Conservation (phyloP, 2,329 filamentous ascomycete species). For the Sporothrix inflata region DNA sequence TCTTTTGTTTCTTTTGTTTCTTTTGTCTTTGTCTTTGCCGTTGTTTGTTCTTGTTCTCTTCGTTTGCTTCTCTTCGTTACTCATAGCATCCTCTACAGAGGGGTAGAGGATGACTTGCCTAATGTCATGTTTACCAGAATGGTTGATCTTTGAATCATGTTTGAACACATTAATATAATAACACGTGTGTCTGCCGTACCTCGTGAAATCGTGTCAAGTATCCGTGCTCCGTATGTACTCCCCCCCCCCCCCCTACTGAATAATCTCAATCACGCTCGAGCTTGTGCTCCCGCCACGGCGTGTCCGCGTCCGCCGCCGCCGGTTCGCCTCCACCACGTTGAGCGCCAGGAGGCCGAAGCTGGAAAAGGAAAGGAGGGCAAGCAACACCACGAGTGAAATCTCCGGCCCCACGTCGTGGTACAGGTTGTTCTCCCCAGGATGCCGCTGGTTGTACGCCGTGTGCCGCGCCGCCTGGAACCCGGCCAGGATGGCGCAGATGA, state of each 20-base stretch:
- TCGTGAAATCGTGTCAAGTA: not conserved
- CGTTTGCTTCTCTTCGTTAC: not conserved
- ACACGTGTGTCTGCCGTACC: not conserved
- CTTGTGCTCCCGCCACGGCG: not conserved
- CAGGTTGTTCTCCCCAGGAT: not conserved
- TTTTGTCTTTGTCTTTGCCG: not conserved
- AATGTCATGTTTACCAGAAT: not conserved
- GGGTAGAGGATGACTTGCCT: not conserved
- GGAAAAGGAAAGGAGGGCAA: slow-evolving; percentile 28
- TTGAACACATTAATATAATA: not conserved
- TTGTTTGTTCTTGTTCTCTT: not conserved
- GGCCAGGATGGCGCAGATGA: slow-evolving; percentile 32
- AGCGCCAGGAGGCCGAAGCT: slow-evolving; percentile 28
- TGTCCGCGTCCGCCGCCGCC: not conserved
- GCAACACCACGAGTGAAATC: slow-evolving; percentile 22
- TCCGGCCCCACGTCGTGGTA: slow-evolving; percentile 31
- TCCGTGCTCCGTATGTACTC: not conserved
- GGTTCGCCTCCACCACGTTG: slow-evolving; percentile 17
- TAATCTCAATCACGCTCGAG: slow-evolving; percentile 34
- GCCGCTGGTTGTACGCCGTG: slow-evolving; percentile 25
- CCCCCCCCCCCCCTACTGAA: not conserved
- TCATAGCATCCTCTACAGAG: not conserved
- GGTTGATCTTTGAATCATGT: too few species aligned
- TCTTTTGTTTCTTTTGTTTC: too few species aligned
- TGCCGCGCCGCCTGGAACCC: slow-evolving; percentile 33